A percentile compares a stretch with the other conserved stretches of the same genome.
phyloP scores from a whole-genome alignment of 192 early-diverging fungal genomes.

The Backusella liffmaniae region DNA sequence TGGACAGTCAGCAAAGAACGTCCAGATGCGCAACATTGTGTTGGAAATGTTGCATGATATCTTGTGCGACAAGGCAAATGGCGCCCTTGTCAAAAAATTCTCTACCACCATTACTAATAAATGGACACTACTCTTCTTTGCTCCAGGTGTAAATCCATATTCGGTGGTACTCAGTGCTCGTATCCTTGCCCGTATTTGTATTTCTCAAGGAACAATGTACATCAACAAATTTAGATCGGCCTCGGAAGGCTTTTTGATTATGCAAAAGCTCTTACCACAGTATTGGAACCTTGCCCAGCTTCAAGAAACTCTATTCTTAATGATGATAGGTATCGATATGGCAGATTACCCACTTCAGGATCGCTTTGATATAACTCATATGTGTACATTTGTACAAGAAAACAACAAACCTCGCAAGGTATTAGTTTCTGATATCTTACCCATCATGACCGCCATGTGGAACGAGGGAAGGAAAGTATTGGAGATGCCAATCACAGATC shows the following conservation, averaged over 20 bases:
- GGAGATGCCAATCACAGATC: background rate
- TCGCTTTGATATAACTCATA: conserved; percentile 43
- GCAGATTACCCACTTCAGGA: conserved; percentile 45
- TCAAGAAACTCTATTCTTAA: conserved; percentile 49
- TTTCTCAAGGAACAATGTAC: conserved; percentile 45
- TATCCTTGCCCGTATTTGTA: conserved; percentile 49
- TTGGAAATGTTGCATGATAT: conserved; percentile 68
- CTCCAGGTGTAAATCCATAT: conserved; percentile 44
- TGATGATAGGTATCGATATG: conserved; percentile 55
- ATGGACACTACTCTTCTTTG: conserved; percentile 64
- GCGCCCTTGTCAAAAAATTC: conserved; percentile 48
- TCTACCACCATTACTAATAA: conserved; percentile 55
- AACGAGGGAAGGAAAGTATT: background rate
- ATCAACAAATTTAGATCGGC: conserved; percentile 47
- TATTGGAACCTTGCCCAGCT: conserved; percentile 58
- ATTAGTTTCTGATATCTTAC: conserved; percentile 45
- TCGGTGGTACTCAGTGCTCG: conserved; percentile 52
- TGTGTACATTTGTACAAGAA: conserved; percentile 23
- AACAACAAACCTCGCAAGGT: conserved; percentile 21
- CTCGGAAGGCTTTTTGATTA: conserved; percentile 54
- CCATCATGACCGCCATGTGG: conserved; percentile 43
- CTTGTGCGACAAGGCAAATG: conserved; percentile 46
- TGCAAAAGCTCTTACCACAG: conserved; percentile 53
- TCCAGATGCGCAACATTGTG: conserved; percentile 40
- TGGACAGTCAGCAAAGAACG: background rate